phyloP scores from a whole-genome alignment of 768 basidiomycete species.

The Trametes coccinea region DNA sequence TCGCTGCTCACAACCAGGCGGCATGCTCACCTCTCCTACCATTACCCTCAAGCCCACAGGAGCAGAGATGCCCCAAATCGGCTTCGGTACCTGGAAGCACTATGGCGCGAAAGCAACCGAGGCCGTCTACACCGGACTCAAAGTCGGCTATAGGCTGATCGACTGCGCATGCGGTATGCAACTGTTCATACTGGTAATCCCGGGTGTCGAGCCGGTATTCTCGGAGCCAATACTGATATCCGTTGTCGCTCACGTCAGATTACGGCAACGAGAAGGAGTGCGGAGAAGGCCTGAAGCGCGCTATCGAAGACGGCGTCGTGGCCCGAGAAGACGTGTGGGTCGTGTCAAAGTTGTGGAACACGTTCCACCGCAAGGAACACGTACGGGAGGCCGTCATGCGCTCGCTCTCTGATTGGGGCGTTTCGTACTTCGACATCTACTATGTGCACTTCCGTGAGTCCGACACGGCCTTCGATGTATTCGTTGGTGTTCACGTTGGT shows the following conservation, averaged over 20 bases:
- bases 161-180: constrained; percentile 26
- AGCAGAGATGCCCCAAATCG: constrained; percentile 23
- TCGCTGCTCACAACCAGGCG: background rate
- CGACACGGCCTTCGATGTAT: background rate
- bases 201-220: background rate
- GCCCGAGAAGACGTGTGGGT: constrained; percentile 43
- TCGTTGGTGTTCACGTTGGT: constrained; percentile 21
- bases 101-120: constrained; percentile 22
- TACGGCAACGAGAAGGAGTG: constrained; percentile 45
- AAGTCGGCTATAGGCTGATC: constrained; percentile 25
- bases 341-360: constrained; percentile 40
- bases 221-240: background rate
- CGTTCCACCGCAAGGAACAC: constrained; percentile 40
- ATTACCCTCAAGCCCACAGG: constrained; percentile 14
- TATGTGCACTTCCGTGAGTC: constrained; percentile 31
- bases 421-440: constrained; percentile 37
- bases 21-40: constrained; percentile 6
- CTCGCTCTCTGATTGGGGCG: constrained; percentile 40
- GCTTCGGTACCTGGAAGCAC: constrained; percentile 30
- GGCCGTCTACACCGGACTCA: constrained; percentile 25
- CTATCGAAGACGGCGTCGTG: constrained; percentile 41
- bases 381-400: constrained; percentile 35
- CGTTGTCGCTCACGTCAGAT: constrained; percentile 22
- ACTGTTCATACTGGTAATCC: no score
- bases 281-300: constrained; percentile 37